These are phyloP conservation scores for Fagus crenata DNA, from an alignment of 306 rosid species.

Conservation along the genomic window DNA sequence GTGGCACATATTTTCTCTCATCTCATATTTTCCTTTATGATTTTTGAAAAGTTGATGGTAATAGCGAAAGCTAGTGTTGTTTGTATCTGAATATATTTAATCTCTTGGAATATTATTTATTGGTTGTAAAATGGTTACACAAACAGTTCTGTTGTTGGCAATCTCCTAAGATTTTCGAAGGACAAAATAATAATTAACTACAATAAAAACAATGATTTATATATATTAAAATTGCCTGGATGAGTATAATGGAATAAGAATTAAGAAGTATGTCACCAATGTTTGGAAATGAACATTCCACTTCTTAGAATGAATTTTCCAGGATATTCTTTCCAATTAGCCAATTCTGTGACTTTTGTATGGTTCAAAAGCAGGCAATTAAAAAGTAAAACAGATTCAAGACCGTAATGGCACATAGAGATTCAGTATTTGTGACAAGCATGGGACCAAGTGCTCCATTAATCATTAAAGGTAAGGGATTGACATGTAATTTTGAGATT, in stretches of 20 bases:
- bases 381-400: neutral
- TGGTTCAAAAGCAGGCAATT: conserved; percentile 28
- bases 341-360: conserved; percentile 26
- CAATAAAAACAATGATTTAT: too few relatives aligned
- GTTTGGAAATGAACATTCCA: neutral
- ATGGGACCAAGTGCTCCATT: conserved; percentile 31
- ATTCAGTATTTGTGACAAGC: conserved; percentile 11
- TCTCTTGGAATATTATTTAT: neutral
- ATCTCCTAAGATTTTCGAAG: neutral
- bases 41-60: conserved; percentile 13
- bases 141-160: conserved; percentile 25
- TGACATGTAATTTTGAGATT: conserved; percentile 44
- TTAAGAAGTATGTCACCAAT: neutral
- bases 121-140: conserved; percentile 16
- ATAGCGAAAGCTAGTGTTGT: conserved; percentile 30
- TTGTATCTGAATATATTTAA: conserved; percentile 6
- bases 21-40: conserved; percentile 15
- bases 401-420: neutral
- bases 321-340: neutral
- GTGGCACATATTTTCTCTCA: conserved; percentile 26
- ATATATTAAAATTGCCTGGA: too few relatives aligned
- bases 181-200: too few relatives aligned
- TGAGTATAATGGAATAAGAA: neutral
- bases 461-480: conserved; percentile 34
- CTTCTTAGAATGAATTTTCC: neutral